phyloP scores from a whole-genome alignment of 2,329 filamentous ascomycete species.

The Claviceps humidiphila region DNA sequence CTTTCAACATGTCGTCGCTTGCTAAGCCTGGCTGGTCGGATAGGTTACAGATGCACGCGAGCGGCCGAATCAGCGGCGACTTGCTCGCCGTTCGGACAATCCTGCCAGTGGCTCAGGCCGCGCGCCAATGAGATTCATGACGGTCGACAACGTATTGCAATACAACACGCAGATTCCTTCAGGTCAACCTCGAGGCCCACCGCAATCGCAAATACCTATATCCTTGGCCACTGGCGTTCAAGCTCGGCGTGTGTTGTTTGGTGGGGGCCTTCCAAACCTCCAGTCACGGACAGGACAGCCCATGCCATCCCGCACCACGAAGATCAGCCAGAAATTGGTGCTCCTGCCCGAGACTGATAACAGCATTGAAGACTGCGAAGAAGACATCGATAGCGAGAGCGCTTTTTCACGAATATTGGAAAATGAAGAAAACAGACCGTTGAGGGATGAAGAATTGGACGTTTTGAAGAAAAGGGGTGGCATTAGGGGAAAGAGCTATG shows the following conservation, averaged over 20 bases:
- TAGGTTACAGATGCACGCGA: slow-evolving; percentile 28
- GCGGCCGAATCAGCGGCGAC: slow-evolving; percentile 19
- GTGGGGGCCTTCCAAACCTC: slow-evolving; percentile 27
- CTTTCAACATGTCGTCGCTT: not conserved
- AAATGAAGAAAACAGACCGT: slow-evolving; percentile 49
- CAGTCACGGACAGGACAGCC: slow-evolving; percentile 37
- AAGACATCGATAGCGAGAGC: slow-evolving; percentile 38
- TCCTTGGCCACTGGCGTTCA: slow-evolving; percentile 8
- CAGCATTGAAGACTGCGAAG: slow-evolving; percentile 42
- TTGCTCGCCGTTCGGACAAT: slow-evolving; percentile 21
- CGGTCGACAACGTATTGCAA: slow-evolving; percentile 88
- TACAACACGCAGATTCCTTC: slow-evolving; percentile 92
- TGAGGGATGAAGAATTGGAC: slow-evolving; percentile 55
- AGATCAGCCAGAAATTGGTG: slow-evolving; percentile 94
- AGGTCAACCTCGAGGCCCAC: slow-evolving; percentile 69
- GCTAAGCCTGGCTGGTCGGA: slow-evolving; percentile 6
- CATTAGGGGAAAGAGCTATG: slow-evolving; percentile 72
- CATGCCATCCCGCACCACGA: slow-evolving; percentile 76
- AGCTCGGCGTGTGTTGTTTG: slow-evolving; percentile 15
- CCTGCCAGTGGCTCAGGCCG: slow-evolving; percentile 17
- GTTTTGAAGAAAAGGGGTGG: slow-evolving; percentile 48
- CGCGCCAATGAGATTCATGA: slow-evolving; percentile 59
- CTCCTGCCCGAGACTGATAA: slow-evolving; percentile 70
- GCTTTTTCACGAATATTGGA: slow-evolving; percentile 26
- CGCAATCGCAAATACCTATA: slow-evolving; percentile 27